Percentiles rank a stretch among this genome's conserved stretches.
These are phyloP conservation scores for Pulveroboletus sp. DNA, from an alignment of 768 basidiomycete genomes.

Conservation along the genomic window DNA sequence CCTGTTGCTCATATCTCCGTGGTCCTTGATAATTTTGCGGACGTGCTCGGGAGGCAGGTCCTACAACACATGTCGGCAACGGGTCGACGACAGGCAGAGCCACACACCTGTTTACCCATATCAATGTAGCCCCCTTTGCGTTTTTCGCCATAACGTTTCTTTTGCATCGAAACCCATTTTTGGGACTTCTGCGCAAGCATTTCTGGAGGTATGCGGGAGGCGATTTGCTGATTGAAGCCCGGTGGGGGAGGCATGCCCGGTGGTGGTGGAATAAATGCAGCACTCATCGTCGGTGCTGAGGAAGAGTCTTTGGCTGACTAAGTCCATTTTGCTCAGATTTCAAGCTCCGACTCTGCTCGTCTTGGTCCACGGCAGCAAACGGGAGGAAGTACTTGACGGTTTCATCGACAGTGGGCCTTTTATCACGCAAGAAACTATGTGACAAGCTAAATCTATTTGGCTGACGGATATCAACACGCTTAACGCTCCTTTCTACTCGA, in stretches of 20 bases:
- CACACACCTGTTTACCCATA: slow-evolving; percentile 84
- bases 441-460: too few relatives aligned
- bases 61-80: slow-evolving; percentile 34
- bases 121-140: slow-evolving; percentile 85
- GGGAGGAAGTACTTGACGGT: too few relatives aligned
- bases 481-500: too few relatives aligned
- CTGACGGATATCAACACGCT: too few relatives aligned
- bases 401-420: too few relatives aligned
- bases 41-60: slow-evolving; percentile 97
- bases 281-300: slow-evolving; percentile 32
- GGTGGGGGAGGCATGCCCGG: slow-evolving; percentile 42
- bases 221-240: slow-evolving; percentile 31
- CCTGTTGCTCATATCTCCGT: slow-evolving; percentile 98
- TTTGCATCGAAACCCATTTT: slow-evolving; percentile 96
- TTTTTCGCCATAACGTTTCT: slow-evolving; percentile 88
- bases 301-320: slow-evolving; percentile 27
- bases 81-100: neutral
- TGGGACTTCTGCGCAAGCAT: slow-evolving; percentile 87
- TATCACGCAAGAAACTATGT: too few relatives aligned
- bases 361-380: too few relatives aligned
- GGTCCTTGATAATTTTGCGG: slow-evolving; percentile 99
- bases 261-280: slow-evolving; percentile 34
- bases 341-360: slow-evolving; percentile 14
- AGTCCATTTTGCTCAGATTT: slow-evolving; percentile 10
- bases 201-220: slow-evolving; percentile 51